Evolutionary conservation across 805 yeast species (phyloP).

Genomic region (Ogataea saltuana): DNA sequence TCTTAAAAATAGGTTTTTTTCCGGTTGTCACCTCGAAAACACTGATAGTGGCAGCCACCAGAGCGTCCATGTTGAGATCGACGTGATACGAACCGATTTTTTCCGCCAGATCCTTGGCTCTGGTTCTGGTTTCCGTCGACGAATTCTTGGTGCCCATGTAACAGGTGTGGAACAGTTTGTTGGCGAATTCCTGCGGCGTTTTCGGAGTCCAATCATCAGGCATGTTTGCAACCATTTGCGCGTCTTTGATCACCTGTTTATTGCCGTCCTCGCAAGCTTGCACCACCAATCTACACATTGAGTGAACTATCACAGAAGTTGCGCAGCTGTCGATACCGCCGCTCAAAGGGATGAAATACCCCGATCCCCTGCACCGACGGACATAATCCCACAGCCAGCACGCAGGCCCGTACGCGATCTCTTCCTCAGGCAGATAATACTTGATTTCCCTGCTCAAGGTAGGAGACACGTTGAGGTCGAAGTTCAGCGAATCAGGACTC

Average conservation of each 20-base stretch:
- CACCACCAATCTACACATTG: slow-evolving; percentile 88
- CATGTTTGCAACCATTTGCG: slow-evolving; percentile 63
- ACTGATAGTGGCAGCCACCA: slow-evolving; percentile 70
- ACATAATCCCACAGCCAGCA: slow-evolving; percentile 99
- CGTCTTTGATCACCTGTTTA: slow-evolving; percentile 74
- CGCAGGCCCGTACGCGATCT: slow-evolving; percentile 97
- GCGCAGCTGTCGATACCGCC: slow-evolving; percentile 99
- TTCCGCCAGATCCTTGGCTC: slow-evolving; percentile 76
- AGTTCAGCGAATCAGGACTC: slow-evolving; percentile 57
- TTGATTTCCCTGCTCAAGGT: slow-evolving; percentile 49
- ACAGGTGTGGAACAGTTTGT: slow-evolving; percentile 78
- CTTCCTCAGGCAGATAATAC: slow-evolving; percentile 88
- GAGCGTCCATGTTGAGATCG: slow-evolving; percentile 86
- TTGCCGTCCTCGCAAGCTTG: slow-evolving; percentile 69
- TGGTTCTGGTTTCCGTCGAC: slow-evolving; percentile 76
- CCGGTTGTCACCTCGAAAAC: slow-evolving; percentile 91
- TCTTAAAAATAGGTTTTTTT: slow-evolving; percentile 80
- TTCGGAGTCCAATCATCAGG: slow-evolving; percentile 62
- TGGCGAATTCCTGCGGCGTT: slow-evolving; percentile 74
- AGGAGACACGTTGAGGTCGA: slow-evolving; percentile 64
- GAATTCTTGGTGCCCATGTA: slow-evolving; percentile 97
- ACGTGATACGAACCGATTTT: slow-evolving; percentile 87
- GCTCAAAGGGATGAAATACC: slow-evolving; percentile 88
- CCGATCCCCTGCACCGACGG: slow-evolving; percentile 86
- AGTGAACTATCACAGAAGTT: slow-evolving; percentile 89